Base-by-base conservation (phyloP, 768 basidiomycete genomes). In the Russula foetens region DNA sequence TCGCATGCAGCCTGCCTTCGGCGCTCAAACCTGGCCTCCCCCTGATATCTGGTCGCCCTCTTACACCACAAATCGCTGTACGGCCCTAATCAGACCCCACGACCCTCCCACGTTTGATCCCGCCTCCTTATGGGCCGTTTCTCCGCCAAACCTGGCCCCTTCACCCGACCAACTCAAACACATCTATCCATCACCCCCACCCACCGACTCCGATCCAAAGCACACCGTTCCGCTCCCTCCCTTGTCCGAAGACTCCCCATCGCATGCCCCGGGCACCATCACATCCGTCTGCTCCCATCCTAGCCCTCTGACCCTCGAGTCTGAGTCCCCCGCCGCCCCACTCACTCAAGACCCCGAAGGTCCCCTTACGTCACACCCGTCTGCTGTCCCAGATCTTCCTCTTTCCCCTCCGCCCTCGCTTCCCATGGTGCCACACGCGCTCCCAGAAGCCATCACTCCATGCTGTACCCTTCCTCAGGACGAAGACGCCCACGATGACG, bases 131-230 rank as follows among this genome's bases (percentile, higher is more conserved):
- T 58, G 51, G 41, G 39, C 48, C 47, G 4, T n/a, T 19, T 31
- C 52, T 7, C 46, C 62, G 26, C 15, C 31, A 29, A 43, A 44
- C 35, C 11, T n/a, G 26, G 26, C 56, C 49, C 41, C 31, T 35
- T 50, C 62, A 14, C 31, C 53, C 15, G 45, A 47, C 7, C 35
- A 56, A 15, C 58, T 58, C 43, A 48, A 63, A 29, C 63, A 54
- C 53, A 49, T 66, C 53, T 59, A 62, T 45, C 64, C 64, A 29
- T 66, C 66, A 12, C 66, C 66, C 7, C 65, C 66, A 28, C 56
- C 54, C 12, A 66, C 65, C 41, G 60, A 60, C 31, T 67, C 64
- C 24, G 66, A 66, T 49, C 66, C 56, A 47, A 67, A 67, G 53
- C 66, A 63, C 51, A 67, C 65, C 14, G 65, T 67, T 33, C 66